Conservation (phyloP, 257 asterid genomes). For the Solanum habrochaites region DNA sequence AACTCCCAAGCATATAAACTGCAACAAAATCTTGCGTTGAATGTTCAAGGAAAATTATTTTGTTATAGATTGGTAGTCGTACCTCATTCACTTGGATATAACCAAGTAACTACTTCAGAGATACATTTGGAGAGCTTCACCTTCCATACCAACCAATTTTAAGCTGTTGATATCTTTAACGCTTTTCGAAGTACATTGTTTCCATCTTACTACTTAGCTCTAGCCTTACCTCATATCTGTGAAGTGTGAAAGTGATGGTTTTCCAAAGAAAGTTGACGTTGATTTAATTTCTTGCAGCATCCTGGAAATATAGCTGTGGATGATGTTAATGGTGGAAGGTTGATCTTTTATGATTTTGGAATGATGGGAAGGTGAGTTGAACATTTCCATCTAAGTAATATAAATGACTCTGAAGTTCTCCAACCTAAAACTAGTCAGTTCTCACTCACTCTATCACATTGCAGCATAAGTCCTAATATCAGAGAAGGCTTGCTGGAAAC, state of each 20-base stretch:
- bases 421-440: neutral
- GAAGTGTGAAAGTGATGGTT: neutral
- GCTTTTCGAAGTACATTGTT: neutral
- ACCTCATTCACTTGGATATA: neutral
- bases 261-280: neutral
- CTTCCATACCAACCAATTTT: neutral
- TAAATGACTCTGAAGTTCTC: neutral
- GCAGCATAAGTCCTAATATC: conserved; percentile 79
- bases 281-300: conserved; percentile 36
- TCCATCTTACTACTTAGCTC: neutral
- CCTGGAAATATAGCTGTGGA: conserved; percentile 91
- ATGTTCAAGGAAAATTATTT: neutral
- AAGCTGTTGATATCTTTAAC: neutral
- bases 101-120: neutral
- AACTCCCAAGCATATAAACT: neutral
- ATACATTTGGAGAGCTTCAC: neutral
- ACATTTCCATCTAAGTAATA: neutral
- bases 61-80: neutral
- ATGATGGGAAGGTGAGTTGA: conserved; percentile 79
- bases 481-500: conserved; percentile 83
- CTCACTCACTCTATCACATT: conserved; percentile 8
- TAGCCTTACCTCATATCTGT: neutral
- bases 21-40: neutral
- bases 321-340: conserved; percentile 77
- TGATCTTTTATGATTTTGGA: conserved; percentile 91